Conservation (phyloP, 768 basidiomycete genomes). For the Mycena rosella region DNA sequence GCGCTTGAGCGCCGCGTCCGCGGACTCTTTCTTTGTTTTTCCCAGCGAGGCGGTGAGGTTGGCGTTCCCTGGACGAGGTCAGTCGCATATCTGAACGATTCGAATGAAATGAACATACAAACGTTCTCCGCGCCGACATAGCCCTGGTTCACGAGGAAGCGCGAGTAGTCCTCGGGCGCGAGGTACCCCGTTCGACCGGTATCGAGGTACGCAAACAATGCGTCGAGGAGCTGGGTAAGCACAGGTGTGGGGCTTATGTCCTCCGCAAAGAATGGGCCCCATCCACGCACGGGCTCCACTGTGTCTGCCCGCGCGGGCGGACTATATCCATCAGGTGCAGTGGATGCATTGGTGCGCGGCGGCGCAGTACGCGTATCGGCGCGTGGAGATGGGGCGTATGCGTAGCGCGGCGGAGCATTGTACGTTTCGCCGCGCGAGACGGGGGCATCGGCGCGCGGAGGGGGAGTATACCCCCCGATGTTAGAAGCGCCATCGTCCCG, state of each 20-base stretch:
- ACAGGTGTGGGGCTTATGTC: slow-evolving; percentile 23
- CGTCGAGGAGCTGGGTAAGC: slow-evolving; percentile 12
- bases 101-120: slow-evolving; percentile 2
- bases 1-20: slow-evolving; percentile 32
- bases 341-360: too few species aligned
- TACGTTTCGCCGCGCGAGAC: too few species aligned
- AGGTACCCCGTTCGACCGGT: slow-evolving; percentile 16
- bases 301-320: too few species aligned
- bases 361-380: too few species aligned
- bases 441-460: too few species aligned
- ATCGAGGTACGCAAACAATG: slow-evolving; percentile 36
- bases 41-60: slow-evolving; percentile 19
- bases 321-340: too few species aligned
- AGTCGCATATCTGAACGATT: too few species aligned
- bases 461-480: too few species aligned
- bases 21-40: slow-evolving; percentile 29
- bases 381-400: too few species aligned
- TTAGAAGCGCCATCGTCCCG: too few species aligned
- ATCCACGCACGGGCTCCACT: too few species aligned
- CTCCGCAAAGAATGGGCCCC: slow-evolving; percentile 24
- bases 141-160: slow-evolving; percentile 34
- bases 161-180: slow-evolving; percentile 32
- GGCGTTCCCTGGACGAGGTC: slow-evolving; percentile 8
- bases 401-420: too few species aligned
- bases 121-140: slow-evolving; percentile 30